phyloP scores from a whole-genome alignment of 345 rosid genomes.

The Trapa incisa region DNA sequence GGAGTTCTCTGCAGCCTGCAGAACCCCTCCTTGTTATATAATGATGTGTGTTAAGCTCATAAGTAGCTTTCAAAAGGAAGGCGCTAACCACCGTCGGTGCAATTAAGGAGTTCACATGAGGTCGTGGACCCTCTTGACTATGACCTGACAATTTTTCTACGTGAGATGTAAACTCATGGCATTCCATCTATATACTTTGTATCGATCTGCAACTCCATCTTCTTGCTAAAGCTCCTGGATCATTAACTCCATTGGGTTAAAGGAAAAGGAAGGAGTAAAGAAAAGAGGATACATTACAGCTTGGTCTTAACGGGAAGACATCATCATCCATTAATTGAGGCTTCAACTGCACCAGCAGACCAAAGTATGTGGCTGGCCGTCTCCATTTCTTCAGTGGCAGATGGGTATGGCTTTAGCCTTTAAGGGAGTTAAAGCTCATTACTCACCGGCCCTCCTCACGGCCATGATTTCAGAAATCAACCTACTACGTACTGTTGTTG shows the following conservation, averaged over 20 bases:
- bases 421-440: background rate
- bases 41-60: background rate
- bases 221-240: background rate
- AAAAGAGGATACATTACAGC: background rate
- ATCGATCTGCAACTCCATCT: background rate
- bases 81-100: conserved; percentile 6
- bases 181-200: too few relatives aligned
- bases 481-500: too few relatives aligned
- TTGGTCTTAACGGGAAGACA: background rate
- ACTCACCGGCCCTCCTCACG: background rate
- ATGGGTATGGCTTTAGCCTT: background rate
- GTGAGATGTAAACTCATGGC: background rate
- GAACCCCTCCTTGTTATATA: conserved; percentile 5
- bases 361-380: background rate
- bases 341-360: conserved; percentile 5
- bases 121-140: conserved; percentile 5
- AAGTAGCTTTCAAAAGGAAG: background rate
- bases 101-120: conserved; percentile 9
- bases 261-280: background rate
- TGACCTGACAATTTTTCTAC: background rate
- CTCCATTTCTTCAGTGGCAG: background rate
- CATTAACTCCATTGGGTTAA: background rate
- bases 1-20: background rate
- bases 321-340: background rate
- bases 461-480: background rate